Base-by-base conservation (phyloP, 2,329 filamentous ascomycete species). In the Nothophaeocryptopus gaeumannii region DNA sequence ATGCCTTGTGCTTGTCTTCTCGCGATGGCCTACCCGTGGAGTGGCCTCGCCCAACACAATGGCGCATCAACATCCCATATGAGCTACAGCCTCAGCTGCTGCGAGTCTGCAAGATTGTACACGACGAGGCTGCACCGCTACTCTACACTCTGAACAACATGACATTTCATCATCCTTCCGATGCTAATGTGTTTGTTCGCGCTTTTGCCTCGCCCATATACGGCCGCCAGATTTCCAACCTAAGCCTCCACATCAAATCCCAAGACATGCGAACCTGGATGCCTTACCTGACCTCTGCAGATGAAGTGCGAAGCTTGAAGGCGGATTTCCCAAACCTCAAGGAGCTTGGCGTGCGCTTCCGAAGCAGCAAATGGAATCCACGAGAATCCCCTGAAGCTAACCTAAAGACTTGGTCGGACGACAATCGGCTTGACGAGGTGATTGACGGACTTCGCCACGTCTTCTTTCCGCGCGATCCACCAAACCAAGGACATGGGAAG, bases 171-270 rank as follows among this genome's bases (percentile, higher is more conserved):
- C 67, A 70, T 50, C 67, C 68, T 4, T 63, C 56, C 36, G 68
- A 70, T 51, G 66, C 65, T 8, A 70, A 70, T 54, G 67, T 70
- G 56, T 70, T 70, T 47, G 62, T 63, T 2, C 63, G 64, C 45
- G 67, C 66, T 11, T 55, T 67, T 14, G 56, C 63, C 2, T 55
- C 58, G 3, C 42, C 46, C 10, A 52, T 57, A 9, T 53, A 53
- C 11, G 51, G 58, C 2, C 47, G 48, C 1, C 55, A 56, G 35
- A 60, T 65, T 30, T 54, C 57, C 1, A 56, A 55, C 36, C 39
- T 69, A 14, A 60, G 53, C 20, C 54, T 70, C 13, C 62, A 66
- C 26, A 59, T 70, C 46, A 64, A 65, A 52, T 57, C 62, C 26
- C 51, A 52, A 20, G 68, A 70, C 40, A 64, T 62, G 14, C 56